Evolutionary conservation across 768 basidiomycete species (phyloP).

Genomic region (Boletus fagicola): DNA sequence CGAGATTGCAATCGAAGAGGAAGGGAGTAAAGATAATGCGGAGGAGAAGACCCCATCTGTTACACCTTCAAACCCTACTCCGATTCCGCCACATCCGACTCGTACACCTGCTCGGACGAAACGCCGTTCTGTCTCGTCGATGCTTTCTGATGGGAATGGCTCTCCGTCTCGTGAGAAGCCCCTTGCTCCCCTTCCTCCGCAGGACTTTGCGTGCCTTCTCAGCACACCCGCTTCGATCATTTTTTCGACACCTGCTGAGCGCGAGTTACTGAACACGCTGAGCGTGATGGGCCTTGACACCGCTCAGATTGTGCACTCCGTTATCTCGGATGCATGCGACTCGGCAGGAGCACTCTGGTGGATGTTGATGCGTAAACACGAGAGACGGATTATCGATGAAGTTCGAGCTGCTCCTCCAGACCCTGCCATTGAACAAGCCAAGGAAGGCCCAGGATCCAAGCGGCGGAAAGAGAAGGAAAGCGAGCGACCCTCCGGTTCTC

Average conservation of each 20-base stretch:
- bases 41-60: constrained; percentile 11
- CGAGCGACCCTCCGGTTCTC: constrained; percentile 20
- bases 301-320: constrained; percentile 93
- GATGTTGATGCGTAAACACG: constrained; percentile 86
- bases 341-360: constrained; percentile 91
- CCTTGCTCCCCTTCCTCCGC: constrained; percentile 36
- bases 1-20: constrained; percentile 55
- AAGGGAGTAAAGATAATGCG: constrained; percentile 16
- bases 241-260: constrained; percentile 84
- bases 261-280: constrained; percentile 73
- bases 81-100: constrained; percentile 59
- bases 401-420: constrained; percentile 21
- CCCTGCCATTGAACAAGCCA: constrained; percentile 16
- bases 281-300: constrained; percentile 84
- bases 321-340: constrained; percentile 90
- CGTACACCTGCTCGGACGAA: constrained; percentile 96
- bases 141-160: constrained; percentile 61
- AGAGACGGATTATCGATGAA: constrained; percentile 51
- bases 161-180: constrained; percentile 51
- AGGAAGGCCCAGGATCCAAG: constrained; percentile 22
- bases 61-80: constrained; percentile 25
- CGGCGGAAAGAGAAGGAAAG: constrained; percentile 34
- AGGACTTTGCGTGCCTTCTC: constrained; percentile 66
- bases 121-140: constrained; percentile 90
- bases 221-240: constrained; percentile 69